Evolutionary conservation across 1,284 basidiomycete genomes (phyloP).

Genomic region (Malassezia brasiliensis): DNA sequence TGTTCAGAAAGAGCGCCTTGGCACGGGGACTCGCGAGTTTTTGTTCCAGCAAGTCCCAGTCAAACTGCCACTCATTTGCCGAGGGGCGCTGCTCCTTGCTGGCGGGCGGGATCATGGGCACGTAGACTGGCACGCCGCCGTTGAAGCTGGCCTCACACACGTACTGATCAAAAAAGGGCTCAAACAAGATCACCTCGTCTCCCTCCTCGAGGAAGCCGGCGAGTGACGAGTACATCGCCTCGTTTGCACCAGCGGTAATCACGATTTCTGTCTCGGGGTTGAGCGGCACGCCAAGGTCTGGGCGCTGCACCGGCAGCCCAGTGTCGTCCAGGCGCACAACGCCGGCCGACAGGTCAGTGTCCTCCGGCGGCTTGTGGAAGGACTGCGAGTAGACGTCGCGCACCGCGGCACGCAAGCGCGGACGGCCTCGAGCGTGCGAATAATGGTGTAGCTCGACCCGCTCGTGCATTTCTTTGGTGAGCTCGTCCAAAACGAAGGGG

Average conservation of each 20-base stretch:
- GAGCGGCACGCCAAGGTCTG: conserved; percentile 56
- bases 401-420: conserved; percentile 34
- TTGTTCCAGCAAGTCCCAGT: conserved; percentile 57
- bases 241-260: conserved; percentile 81
- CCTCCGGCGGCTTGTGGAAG: conserved; percentile 25
- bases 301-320: conserved; percentile 21
- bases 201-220: conserved; percentile 35
- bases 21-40: conserved; percentile 80
- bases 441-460: conserved; percentile 46
- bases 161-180: conserved; percentile 92
- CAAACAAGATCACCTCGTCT: conserved; percentile 97
- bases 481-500: conserved; percentile 26
- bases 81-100: background rate
- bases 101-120: conserved; percentile 77
- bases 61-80: conserved; percentile 51
- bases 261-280: conserved; percentile 79
- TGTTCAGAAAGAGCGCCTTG: conserved; percentile 56
- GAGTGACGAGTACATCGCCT: conserved; percentile 39
- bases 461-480: conserved; percentile 19
- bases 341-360: conserved; percentile 7
- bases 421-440: conserved; percentile 39
- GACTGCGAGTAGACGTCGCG: conserved; percentile 23
- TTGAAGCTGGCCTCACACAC: conserved; percentile 51
- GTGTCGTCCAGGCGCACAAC: conserved; percentile 1
- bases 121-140: conserved; percentile 77